Conservation (phyloP, 768 basidiomycete species). For the Hypsizygus marmoreus region DNA sequence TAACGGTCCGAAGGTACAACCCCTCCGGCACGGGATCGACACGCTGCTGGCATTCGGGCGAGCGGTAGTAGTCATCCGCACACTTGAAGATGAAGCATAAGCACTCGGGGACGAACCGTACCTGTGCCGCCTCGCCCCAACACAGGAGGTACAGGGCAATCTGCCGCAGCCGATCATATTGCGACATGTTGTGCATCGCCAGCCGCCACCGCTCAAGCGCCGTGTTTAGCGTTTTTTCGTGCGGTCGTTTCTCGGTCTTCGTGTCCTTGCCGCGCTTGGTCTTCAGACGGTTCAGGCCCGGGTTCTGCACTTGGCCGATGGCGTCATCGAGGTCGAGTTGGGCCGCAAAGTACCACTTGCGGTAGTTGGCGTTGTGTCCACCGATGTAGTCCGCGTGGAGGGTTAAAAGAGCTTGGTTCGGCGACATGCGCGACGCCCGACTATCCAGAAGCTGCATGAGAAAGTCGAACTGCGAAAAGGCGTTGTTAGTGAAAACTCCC, state of each 20-base stretch:
- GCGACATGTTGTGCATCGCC: constrained; percentile 98
- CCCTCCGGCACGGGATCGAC: constrained; percentile 94
- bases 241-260: constrained; percentile 52
- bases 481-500: constrained; percentile 16
- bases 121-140: constrained; percentile 98
- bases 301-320: constrained; percentile 89
- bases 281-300: constrained; percentile 82
- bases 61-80: constrained; percentile 99
- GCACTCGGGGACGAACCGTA: constrained; percentile 95
- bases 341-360: constrained; percentile 99
- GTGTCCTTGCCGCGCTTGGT: constrained; percentile 58
- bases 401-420: constrained; percentile 91
- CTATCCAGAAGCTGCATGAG: constrained; percentile 97
- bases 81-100: constrained; percentile 99
- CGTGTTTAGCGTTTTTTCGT: constrained; percentile 68
- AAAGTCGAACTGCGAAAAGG: constrained; percentile 79
- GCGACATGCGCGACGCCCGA: constrained; percentile 95
- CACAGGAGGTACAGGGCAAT: constrained; percentile 93
- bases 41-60: constrained; percentile 94
- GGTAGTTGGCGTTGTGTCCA: constrained; percentile 97
- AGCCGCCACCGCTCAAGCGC: constrained; percentile 94
- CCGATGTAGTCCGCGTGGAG: constrained; percentile 99
- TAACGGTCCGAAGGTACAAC: constrained; percentile 86
- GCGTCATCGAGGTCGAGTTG: constrained; percentile 99
- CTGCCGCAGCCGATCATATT: constrained; percentile 95